phyloP scores from a whole-genome alignment of 2,329 filamentous ascomycete genomes.

The Penicillium sp. region DNA sequence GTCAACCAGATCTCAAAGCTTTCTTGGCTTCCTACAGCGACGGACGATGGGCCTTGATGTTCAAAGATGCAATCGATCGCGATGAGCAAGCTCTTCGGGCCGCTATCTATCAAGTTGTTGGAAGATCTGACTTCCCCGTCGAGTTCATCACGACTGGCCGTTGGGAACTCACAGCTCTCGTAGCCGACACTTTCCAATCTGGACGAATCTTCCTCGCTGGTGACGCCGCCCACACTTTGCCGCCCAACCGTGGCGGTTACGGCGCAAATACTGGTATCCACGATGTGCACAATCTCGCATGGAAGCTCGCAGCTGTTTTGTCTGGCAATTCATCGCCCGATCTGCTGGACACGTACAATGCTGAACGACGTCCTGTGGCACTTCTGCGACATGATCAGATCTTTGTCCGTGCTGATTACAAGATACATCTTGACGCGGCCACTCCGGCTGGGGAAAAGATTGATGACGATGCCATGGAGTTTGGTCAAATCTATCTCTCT shows the following conservation, averaged over 20 bases:
- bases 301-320: slow-evolving; percentile 50
- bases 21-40: slow-evolving; percentile 35
- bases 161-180: slow-evolving; percentile 41
- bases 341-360: slow-evolving; percentile 48
- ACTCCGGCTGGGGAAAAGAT: slow-evolving; percentile 16
- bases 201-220: slow-evolving; percentile 44
- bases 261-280: slow-evolving; percentile 45
- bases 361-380: slow-evolving; percentile 47
- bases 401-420: slow-evolving; percentile 34
- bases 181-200: slow-evolving; percentile 36
- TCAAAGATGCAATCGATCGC: slow-evolving; percentile 32
- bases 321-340: slow-evolving; percentile 25
- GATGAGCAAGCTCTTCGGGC: slow-evolving; percentile 28
- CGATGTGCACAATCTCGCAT: slow-evolving; percentile 52
- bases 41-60: slow-evolving; percentile 36
- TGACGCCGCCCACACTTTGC: slow-evolving; percentile 41
- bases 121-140: slow-evolving; percentile 36
- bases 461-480: slow-evolving; percentile 39
- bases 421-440: slow-evolving; percentile 21
- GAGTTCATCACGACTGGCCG: slow-evolving; percentile 43
- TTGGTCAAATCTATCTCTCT: slow-evolving; percentile 33
- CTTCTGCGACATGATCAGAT: slow-evolving; percentile 34
- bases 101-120: slow-evolving; percentile 39
- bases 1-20: slow-evolving; percentile 27
- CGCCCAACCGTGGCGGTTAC: slow-evolving; percentile 39